These are phyloP conservation scores for Colletotrichum caudatum DNA, from an alignment of 2,329 filamentous ascomycete species.

Conservation along the genomic window DNA sequence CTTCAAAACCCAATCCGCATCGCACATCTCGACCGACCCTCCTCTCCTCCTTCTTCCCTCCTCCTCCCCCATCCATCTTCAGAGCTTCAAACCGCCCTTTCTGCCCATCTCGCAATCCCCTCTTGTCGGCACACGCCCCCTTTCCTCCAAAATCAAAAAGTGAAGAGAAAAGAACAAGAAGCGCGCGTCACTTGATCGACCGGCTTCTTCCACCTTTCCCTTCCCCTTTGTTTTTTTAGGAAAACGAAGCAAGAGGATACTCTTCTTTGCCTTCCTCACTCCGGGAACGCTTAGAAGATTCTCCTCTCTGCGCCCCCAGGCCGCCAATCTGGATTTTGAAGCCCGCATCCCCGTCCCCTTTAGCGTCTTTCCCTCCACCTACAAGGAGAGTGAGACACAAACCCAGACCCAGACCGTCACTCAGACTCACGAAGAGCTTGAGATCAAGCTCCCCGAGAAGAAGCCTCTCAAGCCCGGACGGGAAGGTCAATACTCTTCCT, in stretches of 20 bases:
- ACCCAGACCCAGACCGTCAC: slow-evolving; percentile 58
- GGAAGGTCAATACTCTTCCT: slow-evolving; percentile 93
- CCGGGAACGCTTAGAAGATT: slow-evolving; percentile 73
- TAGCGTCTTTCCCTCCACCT: slow-evolving; percentile 99
- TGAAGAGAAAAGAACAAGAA: slow-evolving; percentile 43
- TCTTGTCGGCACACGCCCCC: slow-evolving; percentile 18
- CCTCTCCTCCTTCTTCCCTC: slow-evolving; percentile 42
- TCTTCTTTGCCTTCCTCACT: slow-evolving; percentile 75
- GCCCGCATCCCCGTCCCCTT: slow-evolving; percentile 98
- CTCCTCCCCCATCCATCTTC: slow-evolving; percentile 40
- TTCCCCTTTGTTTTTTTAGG: slow-evolving; percentile 66
- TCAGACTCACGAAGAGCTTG: slow-evolving; percentile 86
- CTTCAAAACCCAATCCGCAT: slow-evolving; percentile 45
- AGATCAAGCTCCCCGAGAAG: slow-evolving; percentile 74
- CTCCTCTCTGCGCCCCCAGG: slow-evolving; percentile 71
- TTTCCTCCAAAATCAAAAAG: slow-evolving; percentile 42
- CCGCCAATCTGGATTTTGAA: slow-evolving; percentile 99
- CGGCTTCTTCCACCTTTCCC: slow-evolving; percentile 52
- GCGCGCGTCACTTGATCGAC: slow-evolving; percentile 41
- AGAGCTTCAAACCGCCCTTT: slow-evolving; percentile 37
- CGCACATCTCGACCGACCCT: slow-evolving; percentile 41
- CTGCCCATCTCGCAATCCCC: slow-evolving; percentile 30
- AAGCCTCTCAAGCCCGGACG: slow-evolving; percentile 84
- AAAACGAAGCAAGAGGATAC: slow-evolving; percentile 74
- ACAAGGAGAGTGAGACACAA: slow-evolving; percentile 70